Percentiles rank a stretch among this genome's conserved stretches.
phyloP scores from a whole-genome alignment of 2,329 filamentous ascomycete species.

The Epichloe sylvatica region DNA sequence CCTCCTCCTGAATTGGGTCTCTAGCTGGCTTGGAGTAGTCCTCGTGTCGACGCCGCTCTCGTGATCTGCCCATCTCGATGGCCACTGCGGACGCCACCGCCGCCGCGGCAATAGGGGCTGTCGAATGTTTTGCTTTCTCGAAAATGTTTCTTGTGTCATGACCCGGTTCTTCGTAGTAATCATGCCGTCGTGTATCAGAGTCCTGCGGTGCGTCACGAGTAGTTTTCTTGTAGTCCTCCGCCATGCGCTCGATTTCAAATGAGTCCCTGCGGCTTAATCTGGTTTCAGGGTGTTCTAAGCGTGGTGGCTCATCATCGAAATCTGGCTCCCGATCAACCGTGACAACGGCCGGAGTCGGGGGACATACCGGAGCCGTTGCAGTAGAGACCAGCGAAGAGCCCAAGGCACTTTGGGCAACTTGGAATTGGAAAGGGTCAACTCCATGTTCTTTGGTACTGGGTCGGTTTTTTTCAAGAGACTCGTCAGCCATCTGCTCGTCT shows the following conservation, averaged over 20 bases:
- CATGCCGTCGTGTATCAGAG: slow-evolving; percentile 12
- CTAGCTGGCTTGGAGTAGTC: slow-evolving; percentile 15
- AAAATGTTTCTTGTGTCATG: slow-evolving; percentile 30
- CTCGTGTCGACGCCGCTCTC: slow-evolving; percentile 19
- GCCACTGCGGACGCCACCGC: slow-evolving; percentile 34
- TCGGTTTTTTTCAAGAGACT: slow-evolving; percentile 4
- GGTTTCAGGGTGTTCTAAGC: slow-evolving; percentile 14
- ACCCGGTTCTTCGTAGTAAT: slow-evolving; percentile 25
- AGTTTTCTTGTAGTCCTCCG: slow-evolving; percentile 16
- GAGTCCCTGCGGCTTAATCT: slow-evolving; percentile 37
- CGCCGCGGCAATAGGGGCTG: slow-evolving; percentile 33
- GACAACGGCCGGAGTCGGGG: slow-evolving; percentile 35
- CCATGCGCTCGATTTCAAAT: slow-evolving; percentile 29
- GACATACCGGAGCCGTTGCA: slow-evolving; percentile 15
- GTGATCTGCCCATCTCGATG: slow-evolving; percentile 25
- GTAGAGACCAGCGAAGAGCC: neutral
- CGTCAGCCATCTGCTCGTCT: slow-evolving; percentile 16
- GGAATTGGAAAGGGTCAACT: slow-evolving; percentile 46
- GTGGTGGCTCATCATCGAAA: slow-evolving; percentile 26
- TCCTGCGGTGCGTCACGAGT: slow-evolving; percentile 8
- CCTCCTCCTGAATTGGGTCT: slow-evolving; percentile 41
- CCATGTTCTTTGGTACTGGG: slow-evolving; percentile 7
- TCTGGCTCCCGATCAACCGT: slow-evolving; percentile 41
- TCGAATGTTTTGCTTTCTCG: slow-evolving; percentile 32
- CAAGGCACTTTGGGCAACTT: slow-evolving; percentile 36